Percentiles rank a stretch among this genome's conserved stretches.
Conservation (phyloP, 2,329 filamentous ascomycete species). For the Cladobotryum mycophilum region DNA sequence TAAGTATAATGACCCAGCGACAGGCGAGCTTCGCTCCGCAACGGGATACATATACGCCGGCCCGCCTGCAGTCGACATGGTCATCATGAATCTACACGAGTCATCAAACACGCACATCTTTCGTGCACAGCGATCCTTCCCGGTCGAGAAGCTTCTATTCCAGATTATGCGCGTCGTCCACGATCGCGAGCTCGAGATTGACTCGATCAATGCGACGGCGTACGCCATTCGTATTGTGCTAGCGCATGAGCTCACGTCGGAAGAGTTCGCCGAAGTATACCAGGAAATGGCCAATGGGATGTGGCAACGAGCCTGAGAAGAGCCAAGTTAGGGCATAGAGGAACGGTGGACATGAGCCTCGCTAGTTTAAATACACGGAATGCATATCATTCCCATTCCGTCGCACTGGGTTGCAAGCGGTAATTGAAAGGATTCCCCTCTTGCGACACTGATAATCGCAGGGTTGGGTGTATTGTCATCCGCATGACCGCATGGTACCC, state of each 20-base stretch:
- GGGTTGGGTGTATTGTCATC: too few relatives aligned
- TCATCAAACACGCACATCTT: not conserved
- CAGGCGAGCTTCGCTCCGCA: conserved; percentile 10
- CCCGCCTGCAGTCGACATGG: conserved; percentile 11
- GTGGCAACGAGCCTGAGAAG: too few relatives aligned
- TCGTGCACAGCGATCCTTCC: conserved; percentile 9
- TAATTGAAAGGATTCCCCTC: too few relatives aligned
- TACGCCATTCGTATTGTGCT: conserved; percentile 12
- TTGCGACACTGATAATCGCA: too few relatives aligned
- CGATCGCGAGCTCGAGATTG: conserved; percentile 7
- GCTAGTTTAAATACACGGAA: too few relatives aligned
- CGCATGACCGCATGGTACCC: too few relatives aligned
- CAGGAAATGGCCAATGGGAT: too few relatives aligned
- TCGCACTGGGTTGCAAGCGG: too few relatives aligned
- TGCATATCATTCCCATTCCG: too few relatives aligned
- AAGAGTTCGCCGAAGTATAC: too few relatives aligned
- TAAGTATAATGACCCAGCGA: conserved; percentile 13
- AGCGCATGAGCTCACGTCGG: not conserved
- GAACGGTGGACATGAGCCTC: too few relatives aligned
- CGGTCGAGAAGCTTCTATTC: conserved; percentile 6
- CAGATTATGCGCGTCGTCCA: conserved; percentile 14
- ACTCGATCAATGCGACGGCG: conserved; percentile 12
- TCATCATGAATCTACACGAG: conserved; percentile 7
- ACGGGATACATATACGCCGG: conserved; percentile 4
- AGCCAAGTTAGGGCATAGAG: too few relatives aligned